phyloP scores from a whole-genome alignment of 768 basidiomycete genomes.

The Podaxis sp. region DNA sequence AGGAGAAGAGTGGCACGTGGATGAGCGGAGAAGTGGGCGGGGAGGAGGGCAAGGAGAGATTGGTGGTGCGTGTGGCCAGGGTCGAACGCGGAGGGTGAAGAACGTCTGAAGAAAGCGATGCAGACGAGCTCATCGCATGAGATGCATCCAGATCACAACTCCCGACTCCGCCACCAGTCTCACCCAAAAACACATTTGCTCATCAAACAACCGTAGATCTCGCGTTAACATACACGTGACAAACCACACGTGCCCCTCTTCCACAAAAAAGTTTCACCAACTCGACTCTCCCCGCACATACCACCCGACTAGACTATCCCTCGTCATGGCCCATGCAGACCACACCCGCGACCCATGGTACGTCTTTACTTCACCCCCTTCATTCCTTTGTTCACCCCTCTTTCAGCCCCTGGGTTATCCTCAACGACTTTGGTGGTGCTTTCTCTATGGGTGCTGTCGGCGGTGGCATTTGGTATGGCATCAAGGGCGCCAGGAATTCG shows the following conservation, averaged over 20 bases:
- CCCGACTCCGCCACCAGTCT: background rate
- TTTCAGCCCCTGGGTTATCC: constrained; percentile 92
- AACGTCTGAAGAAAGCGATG: constrained; percentile 55
- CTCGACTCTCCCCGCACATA: constrained; percentile 1
- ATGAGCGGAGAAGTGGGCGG: constrained; percentile 10
- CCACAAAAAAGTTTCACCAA: constrained; percentile 16
- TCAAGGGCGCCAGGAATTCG: constrained; percentile 96
- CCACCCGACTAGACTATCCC: background rate
- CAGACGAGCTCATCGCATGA: constrained; percentile 28
- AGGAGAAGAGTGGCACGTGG: constrained; percentile 28
- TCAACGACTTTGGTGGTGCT: constrained; percentile 97
- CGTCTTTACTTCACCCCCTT: constrained; percentile 17
- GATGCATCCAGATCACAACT: constrained; percentile 17
- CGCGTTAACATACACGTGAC: constrained; percentile 18
- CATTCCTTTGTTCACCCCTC: background rate
- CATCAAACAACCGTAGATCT: constrained; percentile 5
- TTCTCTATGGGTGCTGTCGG: constrained; percentile 98
- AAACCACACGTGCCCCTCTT: constrained; percentile 8
- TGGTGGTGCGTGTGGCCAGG: background rate
- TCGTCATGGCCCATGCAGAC: constrained; percentile 81
- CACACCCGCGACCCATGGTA: constrained; percentile 94
- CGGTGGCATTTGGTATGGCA: constrained; percentile 98
- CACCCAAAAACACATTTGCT: constrained; percentile 16
- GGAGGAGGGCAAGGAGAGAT: background rate
- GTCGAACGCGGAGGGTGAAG: constrained; percentile 42